A percentile compares a stretch with the other conserved stretches of the same genome.
These are phyloP conservation scores for Geranium rotundifolium DNA, from an alignment of 345 rosid genomes.

Conservation along the genomic window DNA sequence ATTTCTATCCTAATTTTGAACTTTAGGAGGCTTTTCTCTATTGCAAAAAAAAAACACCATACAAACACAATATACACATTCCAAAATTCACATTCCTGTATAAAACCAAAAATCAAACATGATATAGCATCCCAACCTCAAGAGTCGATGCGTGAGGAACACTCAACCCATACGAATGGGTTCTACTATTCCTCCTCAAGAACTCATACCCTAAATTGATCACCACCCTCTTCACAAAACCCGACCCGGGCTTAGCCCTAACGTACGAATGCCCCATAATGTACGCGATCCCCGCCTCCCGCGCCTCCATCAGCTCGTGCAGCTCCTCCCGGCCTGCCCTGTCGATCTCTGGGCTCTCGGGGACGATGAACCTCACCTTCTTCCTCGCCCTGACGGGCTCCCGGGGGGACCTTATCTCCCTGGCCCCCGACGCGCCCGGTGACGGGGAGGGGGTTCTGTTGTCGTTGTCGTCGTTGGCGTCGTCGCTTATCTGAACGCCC, in stretches of 20 bases:
- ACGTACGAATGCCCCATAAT: slow-evolving; percentile 77
- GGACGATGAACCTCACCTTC: slow-evolving; percentile 62
- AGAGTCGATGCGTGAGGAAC: slow-evolving; percentile 75
- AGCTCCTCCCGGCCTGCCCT: slow-evolving; percentile 46
- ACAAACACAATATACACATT: too few relatives aligned
- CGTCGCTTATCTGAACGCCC: slow-evolving; percentile 47
- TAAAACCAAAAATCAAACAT: slow-evolving; percentile 31
- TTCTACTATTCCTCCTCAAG: slow-evolving; percentile 66
- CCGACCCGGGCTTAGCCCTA: slow-evolving; percentile 73
- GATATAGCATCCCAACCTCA: slow-evolving; percentile 88
- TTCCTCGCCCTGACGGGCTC: slow-evolving; percentile 26
- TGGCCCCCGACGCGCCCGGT: slow-evolving; percentile 42
- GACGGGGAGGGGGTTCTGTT: too few relatives aligned
- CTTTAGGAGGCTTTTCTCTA: too few relatives aligned
- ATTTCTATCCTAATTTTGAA: too few relatives aligned
- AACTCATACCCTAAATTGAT: slow-evolving; percentile 66
- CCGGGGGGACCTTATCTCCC: slow-evolving; percentile 47
- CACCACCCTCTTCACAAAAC: slow-evolving; percentile 48
- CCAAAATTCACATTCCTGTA: background rate
- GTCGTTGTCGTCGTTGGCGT: slow-evolving; percentile 17
- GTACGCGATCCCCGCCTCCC: slow-evolving; percentile 81
- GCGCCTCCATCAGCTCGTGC: slow-evolving; percentile 63
- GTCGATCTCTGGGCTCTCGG: slow-evolving; percentile 58
- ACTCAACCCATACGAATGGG: slow-evolving; percentile 32
- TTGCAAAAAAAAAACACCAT: too few relatives aligned